phyloP scores from a whole-genome alignment of 2,329 filamentous ascomycete species.

The Daldinia eschscholtzii region DNA sequence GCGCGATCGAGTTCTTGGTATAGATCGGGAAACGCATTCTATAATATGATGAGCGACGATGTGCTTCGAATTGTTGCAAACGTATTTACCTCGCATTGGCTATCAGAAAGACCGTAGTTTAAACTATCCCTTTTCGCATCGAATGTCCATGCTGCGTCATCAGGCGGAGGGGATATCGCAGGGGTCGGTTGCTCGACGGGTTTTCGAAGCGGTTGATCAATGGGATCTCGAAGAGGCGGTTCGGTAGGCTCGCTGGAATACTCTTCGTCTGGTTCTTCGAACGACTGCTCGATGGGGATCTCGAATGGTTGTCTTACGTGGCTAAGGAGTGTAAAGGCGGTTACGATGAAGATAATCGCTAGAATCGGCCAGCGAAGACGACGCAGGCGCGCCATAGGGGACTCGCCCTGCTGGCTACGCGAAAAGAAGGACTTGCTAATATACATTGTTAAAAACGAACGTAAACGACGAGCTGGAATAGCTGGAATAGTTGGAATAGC shows the following conservation, averaged over 20 bases:
- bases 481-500: background rate
- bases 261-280: background rate
- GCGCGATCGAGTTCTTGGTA: conserved; percentile 46
- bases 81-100: conserved; percentile 41
- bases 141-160: conserved; percentile 37
- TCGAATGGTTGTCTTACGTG: conserved; percentile 24
- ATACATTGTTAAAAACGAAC: conserved; percentile 29
- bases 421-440: conserved; percentile 34
- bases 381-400: conserved; percentile 34
- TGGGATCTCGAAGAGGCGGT: background rate
- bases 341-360: conserved; percentile 28
- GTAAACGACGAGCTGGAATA: background rate
- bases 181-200: conserved; percentile 12
- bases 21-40: conserved; percentile 44
- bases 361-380: conserved; percentile 38
- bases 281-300: conserved; percentile 10
- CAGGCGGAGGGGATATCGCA: conserved; percentile 5
- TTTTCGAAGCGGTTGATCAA: conserved; percentile 1
- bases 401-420: conserved; percentile 30
- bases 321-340: conserved; percentile 25
- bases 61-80: background rate
- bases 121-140: conserved; percentile 40
- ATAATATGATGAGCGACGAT: conserved; percentile 9
- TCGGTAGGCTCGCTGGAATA: background rate
- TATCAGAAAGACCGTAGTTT: conserved; percentile 43